These are phyloP conservation scores for Ophiocordyceps camponoti-rufipedis DNA, from an alignment of 2,329 filamentous ascomycete species.

Conservation along the genomic window DNA sequence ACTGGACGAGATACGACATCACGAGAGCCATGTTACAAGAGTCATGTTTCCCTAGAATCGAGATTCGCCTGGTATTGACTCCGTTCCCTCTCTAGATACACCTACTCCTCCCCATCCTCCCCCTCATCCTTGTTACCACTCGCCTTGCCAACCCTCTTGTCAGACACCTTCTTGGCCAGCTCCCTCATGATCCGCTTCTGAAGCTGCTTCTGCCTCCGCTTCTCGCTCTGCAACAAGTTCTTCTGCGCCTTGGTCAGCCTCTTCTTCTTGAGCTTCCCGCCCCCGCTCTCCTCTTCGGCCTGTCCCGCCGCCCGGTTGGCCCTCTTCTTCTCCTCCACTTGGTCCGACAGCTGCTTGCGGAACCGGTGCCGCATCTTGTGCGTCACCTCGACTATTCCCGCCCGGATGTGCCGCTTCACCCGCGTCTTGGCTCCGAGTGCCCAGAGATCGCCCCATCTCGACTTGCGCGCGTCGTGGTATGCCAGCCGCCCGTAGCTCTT, in stretches of 20 bases:
- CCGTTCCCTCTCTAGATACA: not conserved
- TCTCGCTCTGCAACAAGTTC: constrained; percentile 15
- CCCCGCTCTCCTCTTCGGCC: not conserved
- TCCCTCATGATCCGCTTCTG: not conserved
- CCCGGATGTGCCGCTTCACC: constrained; percentile 37
- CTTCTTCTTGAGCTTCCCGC: not conserved
- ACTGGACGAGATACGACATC: too few species aligned
- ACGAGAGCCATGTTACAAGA: too few species aligned
- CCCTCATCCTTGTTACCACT: constrained; percentile 1
- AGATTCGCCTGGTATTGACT: too few species aligned
- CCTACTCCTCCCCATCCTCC: not conserved
- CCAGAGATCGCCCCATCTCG: constrained; percentile 87
- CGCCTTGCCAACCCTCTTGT: not conserved
- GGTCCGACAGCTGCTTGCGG: not conserved
- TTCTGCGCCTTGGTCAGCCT: not conserved
- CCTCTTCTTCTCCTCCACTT: not conserved
- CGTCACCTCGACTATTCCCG: constrained; percentile 32
- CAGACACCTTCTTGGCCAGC: constrained; percentile 4
- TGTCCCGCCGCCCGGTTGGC: not conserved
- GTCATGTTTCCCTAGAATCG: too few species aligned
- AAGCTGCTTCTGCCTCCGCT: constrained; percentile 11
- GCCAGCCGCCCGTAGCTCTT: constrained; percentile 63
- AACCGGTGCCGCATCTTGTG: constrained; percentile 7
- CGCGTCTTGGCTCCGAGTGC: constrained; percentile 84
- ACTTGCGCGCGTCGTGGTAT: constrained; percentile 84